Evolutionary conservation across 805 yeast genomes (phyloP), one percentile per base, ranked within the genome.

Genomic region (Nakazawaea pomicola): DNA sequence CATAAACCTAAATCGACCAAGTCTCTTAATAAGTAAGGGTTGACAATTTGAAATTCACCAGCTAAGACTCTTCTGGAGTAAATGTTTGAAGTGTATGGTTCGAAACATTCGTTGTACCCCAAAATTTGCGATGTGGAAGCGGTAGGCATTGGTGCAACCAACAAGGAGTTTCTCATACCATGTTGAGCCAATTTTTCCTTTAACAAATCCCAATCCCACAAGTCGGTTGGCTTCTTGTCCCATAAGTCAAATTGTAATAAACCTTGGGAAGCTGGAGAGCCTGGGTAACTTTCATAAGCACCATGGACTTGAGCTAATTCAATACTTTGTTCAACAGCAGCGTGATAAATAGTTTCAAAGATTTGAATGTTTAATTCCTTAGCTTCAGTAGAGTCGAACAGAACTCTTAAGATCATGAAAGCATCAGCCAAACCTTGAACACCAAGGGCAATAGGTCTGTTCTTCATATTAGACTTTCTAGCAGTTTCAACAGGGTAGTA

Each of bases 391-490:
- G 95, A 84, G 51, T 88, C 97, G 60, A 90, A 91, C 32, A 97
- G 93, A 44, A 87, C 55, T 54, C 95, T 77, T 47, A 91, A 68
- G 49, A 74, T 70, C 72, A 87, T 76, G 62, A 88, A 91, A 1
- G 82, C 71, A 61, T 91, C 98, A 21, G 98, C 96, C 41, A 91
- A 70, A 44, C 99, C 99, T 62, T 91, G 96, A n/a, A 91, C 96
- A 51, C 99, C 99, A 17, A 91, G 64, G n/a, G 97, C 97, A 54
- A 91, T 77, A 16, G 99, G 98, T 53, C 99, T 74, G 61, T 91
- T 83, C 55, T 78, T 79, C 70, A 76, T 65, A 62, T 93, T 91
- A 14, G 96, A 86, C 34, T 47, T 56, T 53, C 71, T 72, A 4
- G 98, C 91, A 49, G 78, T 83, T 40, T 72, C 76, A 18, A 86